Evolutionary conservation across 495 filamentous ascomycete genomes (phyloP).

Genomic region (Penicillium canariense): DNA sequence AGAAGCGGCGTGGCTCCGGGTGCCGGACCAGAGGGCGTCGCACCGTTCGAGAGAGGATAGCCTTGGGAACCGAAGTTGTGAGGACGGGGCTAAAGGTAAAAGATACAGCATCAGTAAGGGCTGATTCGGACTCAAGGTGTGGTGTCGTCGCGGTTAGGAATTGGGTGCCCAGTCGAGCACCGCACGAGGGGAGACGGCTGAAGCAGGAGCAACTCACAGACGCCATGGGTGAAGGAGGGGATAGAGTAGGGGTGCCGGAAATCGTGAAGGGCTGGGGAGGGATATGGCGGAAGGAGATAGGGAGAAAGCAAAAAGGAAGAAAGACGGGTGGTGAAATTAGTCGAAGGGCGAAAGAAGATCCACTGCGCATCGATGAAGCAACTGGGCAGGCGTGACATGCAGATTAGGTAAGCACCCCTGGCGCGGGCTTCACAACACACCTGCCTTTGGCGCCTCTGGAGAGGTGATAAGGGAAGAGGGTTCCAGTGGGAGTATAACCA

Average conservation of each 20-base stretch:
- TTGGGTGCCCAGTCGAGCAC: slow-evolving; percentile 11
- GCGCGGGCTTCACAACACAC: slow-evolving; percentile 2
- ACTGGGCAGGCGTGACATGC: slow-evolving; percentile 16
- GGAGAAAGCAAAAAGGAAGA: slow-evolving; percentile 20
- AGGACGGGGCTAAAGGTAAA: slow-evolving; percentile 41
- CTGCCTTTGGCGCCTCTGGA: neutral
- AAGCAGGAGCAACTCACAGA: slow-evolving; percentile 45
- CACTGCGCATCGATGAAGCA: slow-evolving; percentile 24
- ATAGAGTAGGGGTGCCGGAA: slow-evolving; percentile 6
- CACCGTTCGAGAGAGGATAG: slow-evolving; percentile 51
- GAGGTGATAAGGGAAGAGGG: too few species aligned
- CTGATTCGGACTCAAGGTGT: neutral
- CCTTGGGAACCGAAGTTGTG: slow-evolving; percentile 49
- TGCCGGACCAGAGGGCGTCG: slow-evolving; percentile 43
- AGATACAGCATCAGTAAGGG: slow-evolving; percentile 3
- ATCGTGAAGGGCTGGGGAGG: slow-evolving; percentile 8
- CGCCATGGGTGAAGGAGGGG: slow-evolving; percentile 43
- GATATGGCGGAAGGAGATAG: slow-evolving; percentile 14
- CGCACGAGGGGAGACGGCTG: slow-evolving; percentile 19
- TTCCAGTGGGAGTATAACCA: too few species aligned
- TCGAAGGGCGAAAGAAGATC: slow-evolving; percentile 26
- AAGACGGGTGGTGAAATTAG: slow-evolving; percentile 21
- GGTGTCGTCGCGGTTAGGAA: slow-evolving; percentile 3
- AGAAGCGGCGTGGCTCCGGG: slow-evolving; percentile 55
- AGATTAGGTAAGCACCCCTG: slow-evolving; percentile 31